Evolutionary conservation across 2,329 filamentous ascomycete species (phyloP).

Genomic region (Tothia fuscella): DNA sequence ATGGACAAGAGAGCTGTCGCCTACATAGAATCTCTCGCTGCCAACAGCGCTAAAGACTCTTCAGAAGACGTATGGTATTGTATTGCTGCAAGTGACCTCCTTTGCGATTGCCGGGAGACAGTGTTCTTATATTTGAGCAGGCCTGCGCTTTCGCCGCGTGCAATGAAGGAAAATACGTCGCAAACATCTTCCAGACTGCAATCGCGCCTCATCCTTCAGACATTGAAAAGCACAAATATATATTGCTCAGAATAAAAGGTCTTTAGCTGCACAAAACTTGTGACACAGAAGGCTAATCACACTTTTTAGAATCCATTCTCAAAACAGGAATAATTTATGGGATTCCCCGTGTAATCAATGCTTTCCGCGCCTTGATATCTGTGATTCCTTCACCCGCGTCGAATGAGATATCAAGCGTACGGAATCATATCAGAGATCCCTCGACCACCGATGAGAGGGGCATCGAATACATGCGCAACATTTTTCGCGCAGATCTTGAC

Average conservation of each 20-base stretch:
- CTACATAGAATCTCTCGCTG: neutral
- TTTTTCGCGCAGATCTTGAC: conserved; percentile 5
- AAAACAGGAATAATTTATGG: conserved; percentile 4
- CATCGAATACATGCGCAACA: conserved; percentile 5
- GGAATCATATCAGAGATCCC: neutral
- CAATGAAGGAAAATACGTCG: neutral
- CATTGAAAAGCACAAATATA: neutral
- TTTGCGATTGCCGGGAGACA: neutral
- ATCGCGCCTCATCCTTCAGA: neutral
- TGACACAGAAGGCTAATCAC: neutral
- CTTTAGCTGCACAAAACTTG: too few species aligned
- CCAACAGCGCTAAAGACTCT: neutral
- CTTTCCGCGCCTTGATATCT: conserved; percentile 1
- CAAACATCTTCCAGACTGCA: neutral
- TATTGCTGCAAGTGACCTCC: neutral
- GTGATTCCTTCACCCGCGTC: neutral
- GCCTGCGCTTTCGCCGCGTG: neutral
- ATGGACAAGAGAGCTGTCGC: neutral
- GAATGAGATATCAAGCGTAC: neutral
- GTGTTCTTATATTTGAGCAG: neutral
- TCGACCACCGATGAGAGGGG: neutral
- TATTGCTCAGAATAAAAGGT: neutral
- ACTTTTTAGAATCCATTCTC: conserved; percentile 8
- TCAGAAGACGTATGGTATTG: neutral
- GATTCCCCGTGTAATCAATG: conserved; percentile 2